phyloP scores from a whole-genome alignment of 2,329 filamentous ascomycete species.

The Talaromyces sp. region DNA sequence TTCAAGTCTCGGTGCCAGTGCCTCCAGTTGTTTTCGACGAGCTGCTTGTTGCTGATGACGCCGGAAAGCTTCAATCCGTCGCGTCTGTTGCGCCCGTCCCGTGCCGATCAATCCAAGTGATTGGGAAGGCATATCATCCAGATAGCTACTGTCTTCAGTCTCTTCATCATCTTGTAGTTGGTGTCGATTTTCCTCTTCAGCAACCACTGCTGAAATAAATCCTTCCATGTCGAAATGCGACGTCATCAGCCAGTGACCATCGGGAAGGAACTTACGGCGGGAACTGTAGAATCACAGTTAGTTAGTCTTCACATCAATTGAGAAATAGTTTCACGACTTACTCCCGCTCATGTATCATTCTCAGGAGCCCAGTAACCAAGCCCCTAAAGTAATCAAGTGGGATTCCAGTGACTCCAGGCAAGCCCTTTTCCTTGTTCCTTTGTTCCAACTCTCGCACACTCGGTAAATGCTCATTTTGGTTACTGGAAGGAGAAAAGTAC shows the following conservation, averaged over 20 bases:
- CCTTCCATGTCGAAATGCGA: slow-evolving; percentile 78
- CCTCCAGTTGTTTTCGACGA: slow-evolving; percentile 66
- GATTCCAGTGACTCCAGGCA: slow-evolving; percentile 63
- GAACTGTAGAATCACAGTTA: slow-evolving; percentile 47
- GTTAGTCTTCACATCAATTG: neutral
- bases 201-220: slow-evolving; percentile 79
- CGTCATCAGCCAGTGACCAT: slow-evolving; percentile 93
- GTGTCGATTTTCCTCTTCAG: slow-evolving; percentile 75
- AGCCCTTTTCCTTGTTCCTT: slow-evolving; percentile 42
- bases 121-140: slow-evolving; percentile 33
- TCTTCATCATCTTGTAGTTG: slow-evolving; percentile 62
- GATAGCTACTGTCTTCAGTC: slow-evolving; percentile 43
- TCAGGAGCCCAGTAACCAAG: slow-evolving; percentile 72
- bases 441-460: slow-evolving; percentile 32
- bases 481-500: slow-evolving; percentile 38
- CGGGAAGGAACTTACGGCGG: slow-evolving; percentile 72
- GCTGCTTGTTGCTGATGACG: slow-evolving; percentile 62
- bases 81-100: slow-evolving; percentile 57
- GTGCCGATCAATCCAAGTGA: slow-evolving; percentile 49
- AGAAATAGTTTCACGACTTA: slow-evolving; percentile 23
- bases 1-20: slow-evolving; percentile 79
- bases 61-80: slow-evolving; percentile 58
- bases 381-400: slow-evolving; percentile 72
- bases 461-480: slow-evolving; percentile 20
- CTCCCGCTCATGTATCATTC: slow-evolving; percentile 88